phyloP scores from a whole-genome alignment of 2,329 filamentous ascomycete genomes.

The Aspergillus sp. region DNA sequence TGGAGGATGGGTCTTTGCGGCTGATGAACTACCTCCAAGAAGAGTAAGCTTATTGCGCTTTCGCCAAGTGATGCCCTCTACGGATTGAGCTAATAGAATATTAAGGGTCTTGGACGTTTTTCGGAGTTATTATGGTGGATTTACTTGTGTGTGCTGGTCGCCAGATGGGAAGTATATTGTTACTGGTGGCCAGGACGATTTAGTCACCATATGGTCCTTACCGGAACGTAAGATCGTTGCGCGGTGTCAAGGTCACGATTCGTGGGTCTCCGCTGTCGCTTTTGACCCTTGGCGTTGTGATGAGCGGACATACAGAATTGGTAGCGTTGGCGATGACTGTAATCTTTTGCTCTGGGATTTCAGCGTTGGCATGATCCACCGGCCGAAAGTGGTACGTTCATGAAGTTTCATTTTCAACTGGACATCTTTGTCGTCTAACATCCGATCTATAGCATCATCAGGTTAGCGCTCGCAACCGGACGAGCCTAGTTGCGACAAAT shows the following conservation, averaged over 20 bases:
- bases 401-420: background rate
- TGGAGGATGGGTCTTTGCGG: conserved; percentile 84
- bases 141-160: conserved; percentile 95
- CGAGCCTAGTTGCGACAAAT: conserved; percentile 31
- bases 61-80: background rate
- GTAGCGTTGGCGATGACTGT: conserved; percentile 92
- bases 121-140: conserved; percentile 87
- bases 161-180: conserved; percentile 95
- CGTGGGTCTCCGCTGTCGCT: conserved; percentile 89
- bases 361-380: conserved; percentile 90
- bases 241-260: conserved; percentile 90
- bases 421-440: background rate
- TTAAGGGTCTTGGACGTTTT: conserved; percentile 79
- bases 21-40: conserved; percentile 92
- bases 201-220: conserved; percentile 94
- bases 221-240: conserved; percentile 81
- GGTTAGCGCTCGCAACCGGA: conserved; percentile 38
- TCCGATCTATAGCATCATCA: conserved; percentile 29
- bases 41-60: conserved; percentile 57
- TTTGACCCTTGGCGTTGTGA: conserved; percentile 98
- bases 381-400: conserved; percentile 76
- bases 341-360: conserved; percentile 95
- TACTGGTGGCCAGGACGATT: conserved; percentile 91
- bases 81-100: conserved; percentile 4
- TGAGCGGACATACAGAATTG: conserved; percentile 91